phyloP scores from a whole-genome alignment of 139 green algal species.

The Closterium sp. region DNA sequence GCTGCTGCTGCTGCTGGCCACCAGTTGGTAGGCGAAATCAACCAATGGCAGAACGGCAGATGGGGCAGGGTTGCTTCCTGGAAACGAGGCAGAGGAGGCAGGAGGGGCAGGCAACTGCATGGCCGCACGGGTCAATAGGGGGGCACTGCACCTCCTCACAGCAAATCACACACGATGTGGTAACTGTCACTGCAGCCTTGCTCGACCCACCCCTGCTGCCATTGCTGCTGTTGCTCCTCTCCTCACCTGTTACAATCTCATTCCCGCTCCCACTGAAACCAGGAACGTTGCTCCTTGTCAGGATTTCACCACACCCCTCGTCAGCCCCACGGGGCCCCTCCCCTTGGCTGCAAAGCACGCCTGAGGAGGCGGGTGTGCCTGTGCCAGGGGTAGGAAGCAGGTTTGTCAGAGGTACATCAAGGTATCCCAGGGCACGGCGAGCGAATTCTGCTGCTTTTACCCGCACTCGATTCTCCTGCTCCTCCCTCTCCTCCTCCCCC shows the following conservation, averaged over 20 bases:
- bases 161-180: neutral
- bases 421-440: neutral
- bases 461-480: neutral
- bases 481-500: neutral
- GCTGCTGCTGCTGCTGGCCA: too few species aligned
- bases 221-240: too few species aligned
- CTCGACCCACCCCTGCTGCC: too few species aligned
- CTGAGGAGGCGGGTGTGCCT: too few species aligned
- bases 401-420: neutral
- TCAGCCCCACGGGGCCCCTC: too few species aligned
- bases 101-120: neutral
- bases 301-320: too few species aligned
- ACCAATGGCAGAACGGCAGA: neutral
- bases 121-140: neutral
- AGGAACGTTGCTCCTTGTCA: too few species aligned
- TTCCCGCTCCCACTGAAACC: too few species aligned
- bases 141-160: neutral
- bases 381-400: too few species aligned
- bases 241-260: too few species aligned
- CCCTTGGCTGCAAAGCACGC: too few species aligned
- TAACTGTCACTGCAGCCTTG: neutral
- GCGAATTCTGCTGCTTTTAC: neutral
- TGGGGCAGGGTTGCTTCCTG: neutral
- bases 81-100: neutral
- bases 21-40: too few species aligned